Percentiles rank a stretch among this genome's conserved stretches.
Evolutionary conservation across 139 green algal genomes (phyloP).

Genomic region (Chlamydomonas schloesseri): DNA sequence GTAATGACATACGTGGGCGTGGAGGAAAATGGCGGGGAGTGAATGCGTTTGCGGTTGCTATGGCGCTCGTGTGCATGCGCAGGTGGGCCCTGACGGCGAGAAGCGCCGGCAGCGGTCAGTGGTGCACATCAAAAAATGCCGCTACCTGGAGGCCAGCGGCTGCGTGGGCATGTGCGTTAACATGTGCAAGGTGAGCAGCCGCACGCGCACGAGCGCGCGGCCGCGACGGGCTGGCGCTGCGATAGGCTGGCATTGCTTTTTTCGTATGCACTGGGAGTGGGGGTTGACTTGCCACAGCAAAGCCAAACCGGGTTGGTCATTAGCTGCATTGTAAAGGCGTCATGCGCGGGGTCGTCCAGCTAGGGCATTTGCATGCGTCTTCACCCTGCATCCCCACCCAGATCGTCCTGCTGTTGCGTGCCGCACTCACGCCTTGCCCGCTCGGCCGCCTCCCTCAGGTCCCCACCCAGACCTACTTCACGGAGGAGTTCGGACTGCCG

Average conservation of each 20-base stretch:
- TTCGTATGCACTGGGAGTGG: too few relatives aligned
- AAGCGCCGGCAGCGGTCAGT: conserved; percentile 53
- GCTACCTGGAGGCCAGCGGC: conserved; percentile 73
- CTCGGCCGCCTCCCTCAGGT: too few relatives aligned
- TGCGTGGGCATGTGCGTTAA: conserved; percentile 78
- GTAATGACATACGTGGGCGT: too few relatives aligned
- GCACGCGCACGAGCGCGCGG: neutral
- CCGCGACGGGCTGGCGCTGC: too few relatives aligned
- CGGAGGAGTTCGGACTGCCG: conserved; percentile 71
- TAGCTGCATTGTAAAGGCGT: too few relatives aligned
- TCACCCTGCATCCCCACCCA: neutral
- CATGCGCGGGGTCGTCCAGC: too few relatives aligned
- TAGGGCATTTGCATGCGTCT: too few relatives aligned
- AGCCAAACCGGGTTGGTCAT: too few relatives aligned
- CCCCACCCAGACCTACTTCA: conserved; percentile 73
- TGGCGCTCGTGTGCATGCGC: neutral
- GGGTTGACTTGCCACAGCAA: too few relatives aligned
- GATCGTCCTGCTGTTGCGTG: neutral
- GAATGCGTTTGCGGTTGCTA: too few relatives aligned
- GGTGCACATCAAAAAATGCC: conserved; percentile 79
- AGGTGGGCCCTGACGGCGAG: conserved; percentile 46
- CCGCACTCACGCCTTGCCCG: neutral
- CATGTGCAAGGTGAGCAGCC: conserved; percentile 71
- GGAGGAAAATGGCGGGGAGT: too few relatives aligned
- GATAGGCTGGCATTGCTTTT: too few relatives aligned